Base-by-base conservation (phyloP, 768 basidiomycete species). In the Amylocystis lapponica region DNA sequence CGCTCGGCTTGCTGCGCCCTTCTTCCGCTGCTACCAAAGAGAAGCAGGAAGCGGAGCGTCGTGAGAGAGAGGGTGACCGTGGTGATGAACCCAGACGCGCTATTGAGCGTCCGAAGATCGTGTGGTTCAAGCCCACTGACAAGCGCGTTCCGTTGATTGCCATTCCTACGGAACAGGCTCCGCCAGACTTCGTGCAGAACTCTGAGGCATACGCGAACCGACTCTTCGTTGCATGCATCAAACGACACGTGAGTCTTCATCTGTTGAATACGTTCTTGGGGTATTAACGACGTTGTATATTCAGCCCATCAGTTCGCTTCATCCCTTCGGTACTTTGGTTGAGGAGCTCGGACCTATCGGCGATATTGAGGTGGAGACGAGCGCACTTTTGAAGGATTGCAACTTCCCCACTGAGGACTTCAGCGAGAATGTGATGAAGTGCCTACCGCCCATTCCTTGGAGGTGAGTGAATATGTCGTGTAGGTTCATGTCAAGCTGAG, bases 91-190 rank as follows among this genome's bases (percentile, higher is more conserved):
- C 85, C 22, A 76, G 84, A 54, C 83, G 85, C 34, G 80, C 82
- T 1, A 81, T 86, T 33, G 90, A 93, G 62, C 83, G 94, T 30
- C 95, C 95, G 50, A 98, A 97, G 75, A 99, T 99, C 51, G 94
- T 99, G 35, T 99, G 96, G 96, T 98, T 99, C 76, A 95, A 97
- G 69, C 96, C 96, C 4, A 97, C 95, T 21, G 94, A 97, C 71
- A 99, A 99, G 65, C 88, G 96, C 45, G 96, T 99, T 1, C 96
- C 96, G 33, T 75, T 98, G 31, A 97, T 99, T 57, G 96, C 96
- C 43, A 99, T 99, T 49, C 95, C 94, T 7, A 98, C 96, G 6
- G 96, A 99, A 58, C 96, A 99, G 65, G 95, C 96, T 0, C 96
- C 96, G 5, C 77, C 75, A 14, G 94, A 98, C 64, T 99, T 99